Evolutionary conservation across 495 filamentous ascomycete species (phyloP).

Genomic region (Echria macrotheca): DNA sequence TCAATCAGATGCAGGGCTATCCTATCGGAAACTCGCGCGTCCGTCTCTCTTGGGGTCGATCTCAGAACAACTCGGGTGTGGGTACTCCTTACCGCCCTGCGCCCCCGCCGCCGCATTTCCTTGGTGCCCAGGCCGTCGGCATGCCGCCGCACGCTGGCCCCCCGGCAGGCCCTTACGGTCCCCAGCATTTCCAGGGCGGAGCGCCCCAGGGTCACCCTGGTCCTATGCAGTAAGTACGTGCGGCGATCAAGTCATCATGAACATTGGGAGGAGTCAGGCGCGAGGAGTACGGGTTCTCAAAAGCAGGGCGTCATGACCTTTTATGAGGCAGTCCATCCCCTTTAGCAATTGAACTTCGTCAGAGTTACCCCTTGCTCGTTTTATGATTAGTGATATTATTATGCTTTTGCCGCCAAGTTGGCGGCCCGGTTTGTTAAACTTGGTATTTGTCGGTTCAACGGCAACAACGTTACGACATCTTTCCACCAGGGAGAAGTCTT

Average conservation of each 20-base stretch:
- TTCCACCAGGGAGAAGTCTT: no score
- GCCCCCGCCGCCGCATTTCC: slow-evolving; percentile 80
- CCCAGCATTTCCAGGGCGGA: slow-evolving; percentile 22
- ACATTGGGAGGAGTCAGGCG: no score
- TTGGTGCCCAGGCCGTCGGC: slow-evolving; percentile 25
- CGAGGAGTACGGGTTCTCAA: no score
- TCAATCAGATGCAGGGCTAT: slow-evolving; percentile 99
- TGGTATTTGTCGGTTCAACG: no score
- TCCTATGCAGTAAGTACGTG: slow-evolving; percentile 15
- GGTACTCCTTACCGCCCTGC: slow-evolving; percentile 97
- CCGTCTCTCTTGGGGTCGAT: slow-evolving; percentile 93
- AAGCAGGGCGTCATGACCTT: neutral
- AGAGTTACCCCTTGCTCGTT: no score
- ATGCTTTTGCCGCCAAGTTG: no score
- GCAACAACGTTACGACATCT: no score
- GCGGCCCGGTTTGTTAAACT: no score
- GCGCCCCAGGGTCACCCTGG: slow-evolving; percentile 27
- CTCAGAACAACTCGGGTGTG: slow-evolving; percentile 98
- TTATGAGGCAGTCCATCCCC: no score
- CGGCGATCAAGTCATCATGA: neutral
- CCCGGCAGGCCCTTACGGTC: slow-evolving; percentile 23
- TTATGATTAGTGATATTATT: no score
- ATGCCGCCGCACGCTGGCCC: slow-evolving; percentile 17
- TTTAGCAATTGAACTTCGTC: no score
- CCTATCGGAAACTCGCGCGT: slow-evolving; percentile 98